Percentiles rank a stretch among this genome's conserved stretches.
Conservation (phyloP, 768 basidiomycete species). For the Candolleomyces aberdarensis region DNA sequence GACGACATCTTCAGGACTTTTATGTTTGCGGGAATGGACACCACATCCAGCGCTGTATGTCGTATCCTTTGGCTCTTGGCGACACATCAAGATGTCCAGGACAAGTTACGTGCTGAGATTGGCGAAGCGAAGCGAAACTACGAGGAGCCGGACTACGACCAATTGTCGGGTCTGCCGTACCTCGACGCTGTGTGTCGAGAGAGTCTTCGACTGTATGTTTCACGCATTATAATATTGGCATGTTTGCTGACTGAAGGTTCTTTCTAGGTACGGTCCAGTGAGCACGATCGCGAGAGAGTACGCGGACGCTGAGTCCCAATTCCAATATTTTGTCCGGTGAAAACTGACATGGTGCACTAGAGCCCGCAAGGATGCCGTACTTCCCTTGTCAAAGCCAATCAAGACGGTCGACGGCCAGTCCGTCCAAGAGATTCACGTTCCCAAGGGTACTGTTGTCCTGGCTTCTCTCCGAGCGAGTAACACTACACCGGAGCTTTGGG, state of each 20-base stretch:
- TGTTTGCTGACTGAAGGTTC: background rate
- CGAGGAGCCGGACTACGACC: conserved; percentile 17
- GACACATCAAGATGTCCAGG: conserved; percentile 32
- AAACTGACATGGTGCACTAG: conserved; percentile 20
- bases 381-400: conserved; percentile 41
- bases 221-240: background rate
- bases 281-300: conserved; percentile 10
- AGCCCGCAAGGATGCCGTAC: conserved; percentile 29
- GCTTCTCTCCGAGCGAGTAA: conserved; percentile 31
- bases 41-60: conserved; percentile 32
- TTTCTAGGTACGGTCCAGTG: conserved; percentile 17
- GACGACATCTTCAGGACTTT: conserved; percentile 24
- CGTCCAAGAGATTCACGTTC: conserved; percentile 33
- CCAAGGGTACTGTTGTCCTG: conserved; percentile 34
- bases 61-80: conserved; percentile 36
- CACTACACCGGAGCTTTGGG: conserved; percentile 31
- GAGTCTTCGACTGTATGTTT: conserved; percentile 34
- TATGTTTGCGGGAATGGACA: conserved; percentile 26
- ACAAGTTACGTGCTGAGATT: conserved; percentile 38
- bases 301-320: background rate
- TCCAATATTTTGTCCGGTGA: background rate
- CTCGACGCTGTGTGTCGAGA: conserved; percentile 24
- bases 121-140: conserved; percentile 16
- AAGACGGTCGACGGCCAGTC: conserved; percentile 31
- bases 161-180: conserved; percentile 16